phyloP scores from a whole-genome alignment of 331 rosid species.

The Phaseolus coccineus region DNA sequence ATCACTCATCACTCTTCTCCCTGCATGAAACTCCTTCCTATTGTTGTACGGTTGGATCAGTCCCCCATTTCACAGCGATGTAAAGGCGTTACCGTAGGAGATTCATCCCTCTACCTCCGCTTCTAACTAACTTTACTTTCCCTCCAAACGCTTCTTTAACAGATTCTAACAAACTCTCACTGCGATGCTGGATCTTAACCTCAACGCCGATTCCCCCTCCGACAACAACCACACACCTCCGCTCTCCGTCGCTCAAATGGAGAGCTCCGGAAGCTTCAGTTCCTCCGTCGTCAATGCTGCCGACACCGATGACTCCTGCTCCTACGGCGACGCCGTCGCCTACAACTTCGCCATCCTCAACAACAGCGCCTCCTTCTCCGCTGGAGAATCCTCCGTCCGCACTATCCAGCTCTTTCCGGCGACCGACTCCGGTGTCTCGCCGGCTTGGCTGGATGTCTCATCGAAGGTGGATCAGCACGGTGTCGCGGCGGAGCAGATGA shows the following conservation, averaged over 20 bases:
- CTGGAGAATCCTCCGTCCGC: conserved; percentile 35
- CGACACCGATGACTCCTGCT: conserved; percentile 60
- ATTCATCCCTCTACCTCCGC: not conserved
- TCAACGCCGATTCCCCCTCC: conserved; percentile 52
- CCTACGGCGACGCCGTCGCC: conserved; percentile 55
- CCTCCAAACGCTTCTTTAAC: conserved; percentile 36
- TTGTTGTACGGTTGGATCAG: not conserved
- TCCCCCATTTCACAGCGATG: not conserved
- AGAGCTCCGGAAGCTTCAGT: conserved; percentile 71
- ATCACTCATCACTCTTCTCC: not conserved
- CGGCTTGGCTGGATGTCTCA: conserved; percentile 56
- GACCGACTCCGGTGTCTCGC: conserved; percentile 29
- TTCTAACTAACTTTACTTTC: conserved; percentile 36
- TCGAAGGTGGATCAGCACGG: conserved; percentile 40
- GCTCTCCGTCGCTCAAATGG: conserved; percentile 52
- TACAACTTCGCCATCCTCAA: conserved; percentile 64
- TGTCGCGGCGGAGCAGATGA: conserved; percentile 49
- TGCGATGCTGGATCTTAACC: conserved; percentile 88
- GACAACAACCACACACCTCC: conserved; percentile 44
- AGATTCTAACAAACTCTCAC: conserved; percentile 26
- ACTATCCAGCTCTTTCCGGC: conserved; percentile 75
- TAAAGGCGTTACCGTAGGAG: not conserved
- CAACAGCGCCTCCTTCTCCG: conserved; percentile 1
- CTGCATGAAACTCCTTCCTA: conserved; percentile 17
- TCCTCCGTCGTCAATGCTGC: conserved; percentile 68